These are phyloP conservation scores for Polyplosphaeria fusca DNA, from an alignment of 495 filamentous ascomycete species.

Conservation along the genomic window DNA sequence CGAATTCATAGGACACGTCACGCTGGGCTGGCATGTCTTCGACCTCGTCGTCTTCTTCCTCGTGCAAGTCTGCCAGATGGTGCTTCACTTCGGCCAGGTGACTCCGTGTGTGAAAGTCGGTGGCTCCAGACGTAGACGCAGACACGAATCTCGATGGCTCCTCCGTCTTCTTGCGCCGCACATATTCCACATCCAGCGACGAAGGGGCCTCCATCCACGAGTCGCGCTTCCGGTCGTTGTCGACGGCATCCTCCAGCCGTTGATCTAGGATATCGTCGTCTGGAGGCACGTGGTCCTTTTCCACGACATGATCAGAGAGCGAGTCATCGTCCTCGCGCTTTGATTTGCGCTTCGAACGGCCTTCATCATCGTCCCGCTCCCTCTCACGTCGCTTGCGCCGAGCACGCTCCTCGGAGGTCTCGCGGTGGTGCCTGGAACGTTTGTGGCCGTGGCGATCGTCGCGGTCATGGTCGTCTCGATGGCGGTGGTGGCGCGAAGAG, in stretches of 20 bases:
- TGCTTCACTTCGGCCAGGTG: conserved; percentile 79
- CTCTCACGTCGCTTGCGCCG: conserved; percentile 42
- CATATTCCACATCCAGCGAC: conserved; percentile 78
- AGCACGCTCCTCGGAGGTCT: conserved; percentile 34
- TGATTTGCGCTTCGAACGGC: conserved; percentile 17
- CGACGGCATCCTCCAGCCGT: conserved; percentile 24
- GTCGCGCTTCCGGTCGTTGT: conserved; percentile 58
- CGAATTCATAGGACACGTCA: conserved; percentile 79
- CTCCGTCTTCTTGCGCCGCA: conserved; percentile 60
- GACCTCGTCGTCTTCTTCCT: conserved; percentile 41
- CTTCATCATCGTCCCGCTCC: conserved; percentile 28
- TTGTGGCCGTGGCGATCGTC: conserved; percentile 53
- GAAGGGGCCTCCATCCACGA: conserved; percentile 93
- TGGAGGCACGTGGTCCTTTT: conserved; percentile 35
- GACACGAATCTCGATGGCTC: conserved; percentile 43
- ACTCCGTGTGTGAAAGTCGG: conserved; percentile 71
- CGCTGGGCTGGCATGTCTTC: conserved; percentile 54
- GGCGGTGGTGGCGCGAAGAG: conserved; percentile 41
- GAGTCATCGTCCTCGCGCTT: conserved; percentile 32
- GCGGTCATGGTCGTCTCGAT: conserved; percentile 38
- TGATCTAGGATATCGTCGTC: conserved; percentile 43
- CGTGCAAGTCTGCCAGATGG: conserved; percentile 62
- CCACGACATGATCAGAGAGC: background rate
- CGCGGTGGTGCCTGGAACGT: conserved; percentile 50
- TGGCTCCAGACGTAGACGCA: conserved; percentile 45